Conservation (phyloP, 768 basidiomycete genomes). For the Ramaria sp. region DNA sequence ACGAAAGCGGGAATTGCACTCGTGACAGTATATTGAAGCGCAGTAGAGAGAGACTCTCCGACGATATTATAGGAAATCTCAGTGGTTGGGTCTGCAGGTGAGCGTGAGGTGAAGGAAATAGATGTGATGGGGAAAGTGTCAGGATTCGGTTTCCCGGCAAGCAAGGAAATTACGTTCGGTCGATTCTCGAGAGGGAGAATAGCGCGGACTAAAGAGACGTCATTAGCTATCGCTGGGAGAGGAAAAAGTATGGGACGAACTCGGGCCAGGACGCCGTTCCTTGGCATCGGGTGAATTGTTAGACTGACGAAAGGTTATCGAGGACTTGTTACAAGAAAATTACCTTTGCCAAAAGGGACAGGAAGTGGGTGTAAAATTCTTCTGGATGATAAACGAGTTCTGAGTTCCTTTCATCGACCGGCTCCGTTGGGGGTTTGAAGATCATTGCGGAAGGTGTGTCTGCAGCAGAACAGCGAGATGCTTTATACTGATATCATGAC, state of each 20-base stretch:
- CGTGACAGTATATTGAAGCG: constrained; percentile 71
- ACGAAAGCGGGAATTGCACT: constrained; percentile 52
- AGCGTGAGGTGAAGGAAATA: constrained; percentile 49
- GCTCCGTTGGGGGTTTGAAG: no score
- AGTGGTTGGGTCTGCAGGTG: constrained; percentile 32
- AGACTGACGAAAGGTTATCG: neutral
- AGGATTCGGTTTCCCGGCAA: constrained; percentile 88
- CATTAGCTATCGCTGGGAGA: constrained; percentile 32
- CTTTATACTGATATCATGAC: no score
- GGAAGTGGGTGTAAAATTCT: constrained; percentile 44
- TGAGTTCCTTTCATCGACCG: no score
- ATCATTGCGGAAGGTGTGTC: no score
- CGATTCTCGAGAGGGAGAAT: constrained; percentile 70
- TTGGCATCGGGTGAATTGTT: neutral
- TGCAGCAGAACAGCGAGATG: no score
- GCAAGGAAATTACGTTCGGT: constrained; percentile 69
- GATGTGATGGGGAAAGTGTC: constrained; percentile 86
- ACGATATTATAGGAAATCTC: constrained; percentile 43
- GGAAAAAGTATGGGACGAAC: constrained; percentile 25
- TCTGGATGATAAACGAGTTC: constrained; percentile 27
- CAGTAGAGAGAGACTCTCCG: constrained; percentile 48
- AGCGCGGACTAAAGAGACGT: constrained; percentile 32
- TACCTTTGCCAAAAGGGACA: constrained; percentile 48
- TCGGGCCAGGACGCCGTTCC: constrained; percentile 50
- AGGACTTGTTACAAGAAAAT: neutral